Evolutionary conservation across 2,329 filamentous ascomycete genomes (phyloP), one percentile per base, ranked within the genome.

Genomic region (Colletotrichum godetiae): DNA sequence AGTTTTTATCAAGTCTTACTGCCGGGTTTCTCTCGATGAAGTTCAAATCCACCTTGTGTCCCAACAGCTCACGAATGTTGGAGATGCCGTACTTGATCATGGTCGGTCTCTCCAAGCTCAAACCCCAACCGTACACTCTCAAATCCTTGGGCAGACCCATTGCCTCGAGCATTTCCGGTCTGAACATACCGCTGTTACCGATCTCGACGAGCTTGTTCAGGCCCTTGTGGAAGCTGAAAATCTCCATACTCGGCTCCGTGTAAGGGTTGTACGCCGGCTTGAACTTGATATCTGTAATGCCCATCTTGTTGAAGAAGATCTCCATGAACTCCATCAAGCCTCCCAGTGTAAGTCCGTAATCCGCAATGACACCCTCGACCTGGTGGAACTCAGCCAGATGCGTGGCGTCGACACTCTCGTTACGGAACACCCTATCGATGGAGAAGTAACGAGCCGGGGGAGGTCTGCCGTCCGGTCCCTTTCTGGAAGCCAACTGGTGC

Each of bases 341-440:
- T 77, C 97, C 97, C 22, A 98, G 90, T 0, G 96, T 97, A 75
- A 99, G 88, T 46, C 93, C 93, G 82, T 97, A 98, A 84, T 99
- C 97, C 31, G 97, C 97, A 84, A 99, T 98, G 63, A 99, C 96
- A 84, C 97, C 97, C 85, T 99, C 97, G 42, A 98, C 94, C 82
- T 99, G 97, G 86, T 99, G 97, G 89, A 99, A 99, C 84, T 99
- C 97, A 52, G 95, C 95, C 80, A 99, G 85, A 87, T 99, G 97
- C 10, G 97, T 99, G 15, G 95, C 95, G 80, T 99, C 97, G 72
- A 99, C 95, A 3, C 95, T 95, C 85, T 99, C 97, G 84, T 99
- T 99, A 77, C 95, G 92, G 92, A 99, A 99, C 74, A 99, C 97
- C 67, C 97, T 92, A 84, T 99, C 97, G 81, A 99, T 99, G 75